phyloP scores from a whole-genome alignment of 106 monocot genomes.

The Acorus gramineus region DNA sequence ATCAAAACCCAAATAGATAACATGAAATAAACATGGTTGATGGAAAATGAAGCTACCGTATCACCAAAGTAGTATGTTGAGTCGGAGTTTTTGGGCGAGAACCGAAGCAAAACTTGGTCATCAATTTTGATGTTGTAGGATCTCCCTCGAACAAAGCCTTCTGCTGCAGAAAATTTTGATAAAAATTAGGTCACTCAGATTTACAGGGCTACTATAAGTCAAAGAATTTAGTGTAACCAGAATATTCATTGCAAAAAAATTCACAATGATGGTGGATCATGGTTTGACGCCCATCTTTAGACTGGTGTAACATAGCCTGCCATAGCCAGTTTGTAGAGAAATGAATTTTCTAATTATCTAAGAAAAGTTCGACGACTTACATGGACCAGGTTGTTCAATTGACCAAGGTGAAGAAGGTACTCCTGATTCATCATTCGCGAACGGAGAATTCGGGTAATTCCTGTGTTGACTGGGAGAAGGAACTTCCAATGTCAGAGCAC shows the following conservation, averaged over 20 bases:
- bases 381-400: constrained; percentile 42
- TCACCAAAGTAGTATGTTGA: constrained; percentile 93
- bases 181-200: constrained; percentile 22
- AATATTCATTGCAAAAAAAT: too few species aligned
- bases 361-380: constrained; percentile 44
- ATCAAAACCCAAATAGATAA: not conserved
- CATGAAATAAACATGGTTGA: not conserved
- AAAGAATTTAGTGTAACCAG: not conserved
- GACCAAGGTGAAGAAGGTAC: constrained; percentile 22
- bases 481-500: constrained; percentile 20
- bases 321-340: too few species aligned
- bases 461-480: constrained; percentile 26
- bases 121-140: constrained; percentile 97
- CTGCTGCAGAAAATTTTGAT: constrained; percentile 79
- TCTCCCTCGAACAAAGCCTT: constrained; percentile 89
- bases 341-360: too few species aligned
- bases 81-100: constrained; percentile 89
- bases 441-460: constrained; percentile 21
- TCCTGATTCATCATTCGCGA: constrained; percentile 37
- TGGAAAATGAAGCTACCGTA: constrained; percentile 36
- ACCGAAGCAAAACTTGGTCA: constrained; percentile 82
- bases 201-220: not conserved
- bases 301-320: too few species aligned
- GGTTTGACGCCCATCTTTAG: too few species aligned
- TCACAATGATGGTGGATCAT: too few species aligned